Base-by-base conservation (phyloP, 73 alveolate species). In the Durusdinium trenchii region DNA sequence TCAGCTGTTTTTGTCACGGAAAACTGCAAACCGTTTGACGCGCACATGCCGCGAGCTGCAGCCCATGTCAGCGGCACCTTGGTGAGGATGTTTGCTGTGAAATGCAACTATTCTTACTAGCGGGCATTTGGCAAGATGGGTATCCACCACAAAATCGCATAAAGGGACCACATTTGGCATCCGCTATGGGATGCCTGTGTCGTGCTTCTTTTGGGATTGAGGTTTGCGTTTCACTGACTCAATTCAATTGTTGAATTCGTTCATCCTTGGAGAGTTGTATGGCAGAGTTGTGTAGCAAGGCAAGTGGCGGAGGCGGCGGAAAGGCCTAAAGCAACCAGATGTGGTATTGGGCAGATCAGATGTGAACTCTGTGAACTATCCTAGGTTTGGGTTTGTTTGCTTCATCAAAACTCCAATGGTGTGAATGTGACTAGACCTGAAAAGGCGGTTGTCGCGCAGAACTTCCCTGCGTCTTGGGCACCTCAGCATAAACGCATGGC, bases 371-470 rank as follows among this genome's bases (percentile, higher is more conserved):
- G n/a, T n/a, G n/a, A n/a, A n/a, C n/a, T n/a, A n/a, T n/a, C n/a
- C n/a, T n/a, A n/a, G n/a, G n/a, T n/a, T n/a, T n/a, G n/a, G n/a
- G n/a, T n/a, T n/a, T n/a, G n/a, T n/a, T n/a, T n/a, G n/a, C n/a
- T n/a, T n/a, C n/a, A n/a, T n/a, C n/a, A n/a, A n/a, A n/a, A n/a
- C n/a, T n/a, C n/a, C n/a, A n/a, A n/a, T n/a, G n/a, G n/a, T n/a
- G n/a, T n/a, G 35, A 47, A 20, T 26, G 76, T 10, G 32, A 62
- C 43, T 4, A 35, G 32, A 62, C 32, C 43, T 3, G 10, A 9
- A 36, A 82, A 86, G 95, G 95, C 95, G 50, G 95, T 86, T 36
- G 64, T 86, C 43, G 95, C 95, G 36, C 95, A 86, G 95, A 86
- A 86, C 95, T 86, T 86, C 64, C 95, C 95, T 12, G 95, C 95